These are phyloP conservation scores for Amorphotheca resinae DNA, from an alignment of 495 filamentous ascomycete species.

Conservation along the genomic window DNA sequence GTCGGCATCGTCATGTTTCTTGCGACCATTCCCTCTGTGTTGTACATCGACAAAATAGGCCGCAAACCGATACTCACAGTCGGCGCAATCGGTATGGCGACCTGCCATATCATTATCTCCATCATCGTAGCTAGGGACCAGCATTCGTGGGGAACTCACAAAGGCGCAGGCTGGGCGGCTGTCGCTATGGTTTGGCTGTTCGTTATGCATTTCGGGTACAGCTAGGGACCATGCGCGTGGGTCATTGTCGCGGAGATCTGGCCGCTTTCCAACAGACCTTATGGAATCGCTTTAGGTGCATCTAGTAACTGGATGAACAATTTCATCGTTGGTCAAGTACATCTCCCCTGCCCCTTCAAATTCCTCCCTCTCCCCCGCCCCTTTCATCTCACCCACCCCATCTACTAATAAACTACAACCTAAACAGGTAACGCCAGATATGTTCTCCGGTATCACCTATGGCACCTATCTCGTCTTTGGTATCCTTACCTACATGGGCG, in stretches of 20 bases:
- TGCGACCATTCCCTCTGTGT: slow-evolving; percentile 53
- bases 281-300: slow-evolving; percentile 61
- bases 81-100: slow-evolving; percentile 46
- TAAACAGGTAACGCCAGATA: slow-evolving; percentile 51
- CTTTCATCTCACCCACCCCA: background rate
- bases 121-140: slow-evolving; percentile 56
- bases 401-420: too few species aligned
- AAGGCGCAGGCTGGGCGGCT: slow-evolving; percentile 61
- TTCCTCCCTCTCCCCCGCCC: background rate
- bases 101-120: slow-evolving; percentile 61
- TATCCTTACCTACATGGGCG: slow-evolving; percentile 52
- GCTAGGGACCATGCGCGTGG: slow-evolving; percentile 63
- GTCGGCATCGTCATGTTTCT: slow-evolving; percentile 67
- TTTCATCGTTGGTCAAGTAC: slow-evolving; percentile 31
- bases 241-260: slow-evolving; percentile 63
- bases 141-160: slow-evolving; percentile 42
- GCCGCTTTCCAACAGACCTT: slow-evolving; percentile 60
- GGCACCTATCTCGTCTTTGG: slow-evolving; percentile 77
- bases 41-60: slow-evolving; percentile 50
- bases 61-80: slow-evolving; percentile 44
- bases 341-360: background rate
- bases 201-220: slow-evolving; percentile 69
- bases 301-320: slow-evolving; percentile 51
- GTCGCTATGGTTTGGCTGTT: slow-evolving; percentile 77
- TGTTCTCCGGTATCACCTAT: slow-evolving; percentile 57